These are phyloP conservation scores for Echeveria elegans DNA, from an alignment of 164 flowering plant species.

Conservation along the genomic window DNA sequence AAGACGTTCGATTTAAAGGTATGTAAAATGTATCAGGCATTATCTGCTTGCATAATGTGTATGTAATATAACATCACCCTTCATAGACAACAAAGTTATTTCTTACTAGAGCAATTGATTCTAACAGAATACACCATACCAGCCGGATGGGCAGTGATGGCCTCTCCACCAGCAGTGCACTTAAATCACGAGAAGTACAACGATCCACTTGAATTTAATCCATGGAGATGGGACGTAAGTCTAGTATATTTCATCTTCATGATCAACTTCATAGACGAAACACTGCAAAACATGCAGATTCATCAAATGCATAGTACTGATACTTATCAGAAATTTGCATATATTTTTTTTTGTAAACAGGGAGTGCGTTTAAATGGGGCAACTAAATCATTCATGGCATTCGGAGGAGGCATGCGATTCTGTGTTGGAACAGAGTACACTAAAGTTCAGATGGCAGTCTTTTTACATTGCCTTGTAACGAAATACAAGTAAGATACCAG, in stretches of 20 bases:
- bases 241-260: not conserved
- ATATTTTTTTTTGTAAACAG: not conserved
- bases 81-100: not conserved
- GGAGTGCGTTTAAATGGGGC: not conserved
- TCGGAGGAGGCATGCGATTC: constrained; percentile 18
- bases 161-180: not conserved
- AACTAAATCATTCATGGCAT: constrained; percentile 9
- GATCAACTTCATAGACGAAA: not conserved
- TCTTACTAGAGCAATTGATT: not conserved
- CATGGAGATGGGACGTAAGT: constrained; percentile 5
- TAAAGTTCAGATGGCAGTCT: constrained; percentile 10
- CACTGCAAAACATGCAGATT: not conserved
- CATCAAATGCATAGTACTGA: not conserved
- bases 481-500: constrained; percentile 14
- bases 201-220: constrained; percentile 9
- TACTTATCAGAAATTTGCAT: not conserved
- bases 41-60: not conserved
- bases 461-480: constrained; percentile 16
- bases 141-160: constrained; percentile 8
- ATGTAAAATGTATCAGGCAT: not conserved
- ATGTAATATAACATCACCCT: not conserved
- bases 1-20: constrained; percentile 53
- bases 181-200: constrained; percentile 3
- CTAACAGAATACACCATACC: constrained; percentile 11
- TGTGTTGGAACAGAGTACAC: constrained; percentile 20